A percentile compares a stretch with the other conserved stretches of the same genome.
phyloP scores from a whole-genome alignment of 495 filamentous ascomycete species.

The Penicillium odoratum region DNA sequence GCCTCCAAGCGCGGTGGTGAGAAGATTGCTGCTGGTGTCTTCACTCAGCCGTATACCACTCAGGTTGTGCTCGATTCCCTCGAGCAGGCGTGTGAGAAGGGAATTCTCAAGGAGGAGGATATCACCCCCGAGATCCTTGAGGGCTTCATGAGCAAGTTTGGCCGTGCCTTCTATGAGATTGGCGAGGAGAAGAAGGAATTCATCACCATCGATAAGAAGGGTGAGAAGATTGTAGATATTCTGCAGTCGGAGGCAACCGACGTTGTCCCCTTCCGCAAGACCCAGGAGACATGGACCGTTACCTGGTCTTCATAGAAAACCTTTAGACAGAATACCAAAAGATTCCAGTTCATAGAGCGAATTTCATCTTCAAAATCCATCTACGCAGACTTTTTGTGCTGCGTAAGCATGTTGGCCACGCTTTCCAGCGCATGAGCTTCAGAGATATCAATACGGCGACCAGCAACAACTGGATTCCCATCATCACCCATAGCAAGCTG shows the following conservation, averaged over 20 bases:
- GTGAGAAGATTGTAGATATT: constrained; percentile 55
- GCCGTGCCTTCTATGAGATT: constrained; percentile 70
- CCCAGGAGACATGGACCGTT: constrained; percentile 64
- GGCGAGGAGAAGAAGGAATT: constrained; percentile 49
- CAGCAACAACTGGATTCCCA: constrained; percentile 38
- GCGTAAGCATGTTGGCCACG: constrained; percentile 46
- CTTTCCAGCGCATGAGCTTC: constrained; percentile 50
- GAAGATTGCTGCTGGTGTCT: constrained; percentile 79
- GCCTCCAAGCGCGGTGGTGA: constrained; percentile 65
- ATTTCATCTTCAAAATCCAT: constrained; percentile 2
- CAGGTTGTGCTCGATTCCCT: constrained; percentile 72
- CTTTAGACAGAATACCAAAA: constrained; percentile 16
- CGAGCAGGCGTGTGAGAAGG: constrained; percentile 65
- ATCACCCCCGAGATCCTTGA: constrained; percentile 71
- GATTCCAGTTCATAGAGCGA: constrained; percentile 4
- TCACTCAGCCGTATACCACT: constrained; percentile 86
- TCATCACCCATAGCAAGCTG: constrained; percentile 42
- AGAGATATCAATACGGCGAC: constrained; percentile 42
- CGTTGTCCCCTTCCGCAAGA: constrained; percentile 70
- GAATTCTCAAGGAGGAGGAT: constrained; percentile 61
- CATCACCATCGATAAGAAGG: constrained; percentile 62
- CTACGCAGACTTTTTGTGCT: constrained; percentile 23
- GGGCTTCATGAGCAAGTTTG: constrained; percentile 74
- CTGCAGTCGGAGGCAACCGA: constrained; percentile 54
- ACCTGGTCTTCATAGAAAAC: constrained; percentile 37